phyloP scores from a whole-genome alignment of 164 flowering plant species.

The Piper longum region DNA sequence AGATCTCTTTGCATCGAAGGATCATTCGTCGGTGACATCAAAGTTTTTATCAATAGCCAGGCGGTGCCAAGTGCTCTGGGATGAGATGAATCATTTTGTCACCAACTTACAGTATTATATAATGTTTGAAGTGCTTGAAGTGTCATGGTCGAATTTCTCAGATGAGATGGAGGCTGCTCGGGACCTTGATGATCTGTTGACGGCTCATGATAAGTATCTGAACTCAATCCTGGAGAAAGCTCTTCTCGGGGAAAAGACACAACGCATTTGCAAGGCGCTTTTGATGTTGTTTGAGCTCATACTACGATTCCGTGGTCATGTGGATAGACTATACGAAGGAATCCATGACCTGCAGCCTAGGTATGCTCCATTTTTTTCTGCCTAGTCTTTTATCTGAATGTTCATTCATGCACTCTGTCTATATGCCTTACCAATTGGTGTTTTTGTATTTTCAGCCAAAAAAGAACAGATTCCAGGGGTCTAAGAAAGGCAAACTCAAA shows the following conservation, averaged over 20 bases:
- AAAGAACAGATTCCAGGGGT: conserved; percentile 4
- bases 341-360: conserved; percentile 75
- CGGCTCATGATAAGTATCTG: conserved; percentile 92
- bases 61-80: conserved; percentile 94
- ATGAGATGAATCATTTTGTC: conserved; percentile 96
- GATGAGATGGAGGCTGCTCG: conserved; percentile 79
- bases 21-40: conserved; percentile 39
- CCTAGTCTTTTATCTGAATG: background rate
- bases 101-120: conserved; percentile 93
- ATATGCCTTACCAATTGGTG: background rate
- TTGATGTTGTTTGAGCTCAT: conserved; percentile 82
- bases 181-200: conserved; percentile 91
- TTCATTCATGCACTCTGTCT: background rate
- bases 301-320: conserved; percentile 72
- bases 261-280: conserved; percentile 56
- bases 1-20: conserved; percentile 48
- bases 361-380: conserved; percentile 19
- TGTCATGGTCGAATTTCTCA: conserved; percentile 81
- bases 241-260: conserved; percentile 86
- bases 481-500: conserved; percentile 18
- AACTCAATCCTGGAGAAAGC: conserved; percentile 88
- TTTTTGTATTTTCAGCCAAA: conserved; percentile 4
- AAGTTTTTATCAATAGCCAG: conserved; percentile 60
- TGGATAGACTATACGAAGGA: conserved; percentile 87
- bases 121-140: conserved; percentile 99